phyloP scores from a whole-genome alignment of 805 yeast genomes.

The Candida dajiaensis region DNA sequence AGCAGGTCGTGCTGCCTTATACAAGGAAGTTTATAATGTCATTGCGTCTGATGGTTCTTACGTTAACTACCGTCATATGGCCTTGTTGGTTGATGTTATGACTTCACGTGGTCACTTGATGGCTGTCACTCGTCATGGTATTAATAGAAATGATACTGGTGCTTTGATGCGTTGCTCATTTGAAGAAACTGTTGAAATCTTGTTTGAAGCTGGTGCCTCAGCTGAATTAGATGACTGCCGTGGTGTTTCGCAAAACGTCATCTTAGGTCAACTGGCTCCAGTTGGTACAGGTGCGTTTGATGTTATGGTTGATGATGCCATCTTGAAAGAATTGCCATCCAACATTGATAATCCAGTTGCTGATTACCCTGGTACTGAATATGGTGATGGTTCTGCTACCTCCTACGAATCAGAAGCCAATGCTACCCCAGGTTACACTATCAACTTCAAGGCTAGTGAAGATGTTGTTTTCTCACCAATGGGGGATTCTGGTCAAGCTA shows the following conservation, averaged over 20 bases:
- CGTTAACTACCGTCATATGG: constrained; percentile 98
- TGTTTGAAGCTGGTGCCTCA: constrained; percentile 96
- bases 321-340: constrained; percentile 47
- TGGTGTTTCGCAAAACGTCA: constrained; percentile 97
- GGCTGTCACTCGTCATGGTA: constrained; percentile 99
- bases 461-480: constrained; percentile 91
- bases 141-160: constrained; percentile 97
- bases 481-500: constrained; percentile 76
- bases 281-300: constrained; percentile 98
- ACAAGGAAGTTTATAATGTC: constrained; percentile 91
- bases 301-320: constrained; percentile 86
- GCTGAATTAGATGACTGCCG: constrained; percentile 98
- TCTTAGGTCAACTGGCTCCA: constrained; percentile 97
- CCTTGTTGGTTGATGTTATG: constrained; percentile 95
- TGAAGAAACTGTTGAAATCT: constrained; percentile 97
- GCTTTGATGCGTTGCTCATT: constrained; percentile 99
- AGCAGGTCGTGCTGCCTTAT: constrained; percentile 93
- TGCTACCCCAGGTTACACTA: constrained; percentile 71
- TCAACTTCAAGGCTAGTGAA: constrained; percentile 56
- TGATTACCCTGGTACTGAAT: constrained; percentile 32
- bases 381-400: constrained; percentile 71
- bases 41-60: constrained; percentile 99
- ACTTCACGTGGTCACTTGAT: constrained; percentile 96
- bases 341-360: constrained; percentile 33
- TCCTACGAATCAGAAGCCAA: constrained; percentile 72